Percentiles rank a stretch among this genome's conserved stretches.
phyloP scores from a whole-genome alignment of 1,284 basidiomycete species.

The Leucoagaricus sp. region DNA sequence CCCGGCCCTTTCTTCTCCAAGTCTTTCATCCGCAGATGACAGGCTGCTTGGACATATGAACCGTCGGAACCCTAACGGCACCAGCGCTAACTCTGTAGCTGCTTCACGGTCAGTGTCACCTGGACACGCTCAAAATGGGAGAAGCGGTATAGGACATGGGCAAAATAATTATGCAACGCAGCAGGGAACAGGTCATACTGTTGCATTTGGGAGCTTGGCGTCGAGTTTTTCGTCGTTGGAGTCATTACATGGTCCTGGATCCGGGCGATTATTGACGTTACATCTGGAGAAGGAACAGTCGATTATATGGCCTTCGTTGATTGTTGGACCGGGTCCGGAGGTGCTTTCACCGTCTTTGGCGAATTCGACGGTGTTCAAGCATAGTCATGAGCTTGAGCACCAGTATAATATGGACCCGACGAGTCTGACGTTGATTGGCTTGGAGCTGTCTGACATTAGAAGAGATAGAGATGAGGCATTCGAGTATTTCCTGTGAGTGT shows the following conservation, averaged over 20 bases:
- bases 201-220: constrained; percentile 52
- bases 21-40: constrained; percentile 55
- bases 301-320: constrained; percentile 76
- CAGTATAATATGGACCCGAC: constrained; percentile 83
- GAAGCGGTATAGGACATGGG: no score
- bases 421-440: constrained; percentile 65
- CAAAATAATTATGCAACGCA: neutral
- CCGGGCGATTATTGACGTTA: constrained; percentile 68
- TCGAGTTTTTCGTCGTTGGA: constrained; percentile 78
- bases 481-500: constrained; percentile 73
- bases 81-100: constrained; percentile 5
- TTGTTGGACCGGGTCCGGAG: constrained; percentile 71
- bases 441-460: constrained; percentile 71
- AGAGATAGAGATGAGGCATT: constrained; percentile 74
- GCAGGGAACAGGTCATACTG: constrained; percentile 25
- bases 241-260: constrained; percentile 56
- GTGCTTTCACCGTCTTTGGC: constrained; percentile 51
- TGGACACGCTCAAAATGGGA: no score
- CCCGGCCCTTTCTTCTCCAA: constrained; percentile 61
- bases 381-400: constrained; percentile 53
- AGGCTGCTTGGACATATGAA: constrained; percentile 34
- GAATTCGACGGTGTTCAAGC: constrained; percentile 53
- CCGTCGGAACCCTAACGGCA: constrained; percentile 32
- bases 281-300: constrained; percentile 79
- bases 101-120: constrained; percentile 60